Base-by-base conservation (phyloP, 2,329 filamentous ascomycete species). In the Ambrosiella beaveri region DNA sequence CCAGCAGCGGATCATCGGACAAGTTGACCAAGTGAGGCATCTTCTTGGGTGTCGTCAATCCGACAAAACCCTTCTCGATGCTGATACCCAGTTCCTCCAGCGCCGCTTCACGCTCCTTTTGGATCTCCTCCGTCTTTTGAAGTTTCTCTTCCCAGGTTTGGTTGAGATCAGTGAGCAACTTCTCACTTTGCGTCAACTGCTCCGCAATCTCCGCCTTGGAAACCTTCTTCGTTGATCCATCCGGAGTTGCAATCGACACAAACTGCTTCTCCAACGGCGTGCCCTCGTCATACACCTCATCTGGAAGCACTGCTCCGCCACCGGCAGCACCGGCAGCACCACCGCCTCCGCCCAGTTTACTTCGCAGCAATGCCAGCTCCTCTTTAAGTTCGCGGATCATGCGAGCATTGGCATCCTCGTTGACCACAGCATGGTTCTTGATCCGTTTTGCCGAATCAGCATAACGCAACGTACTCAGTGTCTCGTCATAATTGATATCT, bases 321-420 rank as follows among this genome's bases (percentile, higher is more conserved):
- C 75, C 76, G 19, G 66, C 69, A 53, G 68, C 70, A 61, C 68
- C 71, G 13, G 72, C 71, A 5, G 72, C 75, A 38, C 68, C 70
- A 37, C 65, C 64, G 4, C 65, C 66, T 38, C 77, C 77, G 40
- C 79, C 80, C 55, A 98, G 78, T 68, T 98, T 97, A 65, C 87
- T 84, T 65, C 93, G 80, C 59, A 98, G 74, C 61, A 95, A 76
- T 1, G 87, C 81, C 59, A 98, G 71, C 67, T 98, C 93, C 69
- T 98, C 93, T 68, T 98, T 98, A 62, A 98, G 75, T 68, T 98
- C 93, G 69, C 93, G 80, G 63, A 98, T 97, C 93, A 98, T 98
- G 65, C 93, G 86, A 61, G 93, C 93, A 68, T 98, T 98, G 52
- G 93, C 91, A 71, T 98, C 93, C 70, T 98, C 93, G 74, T 98